These are phyloP conservation scores for Fusarium keratoplasticum DNA, from an alignment of 2,329 filamentous ascomycete species.

Conservation along the genomic window DNA sequence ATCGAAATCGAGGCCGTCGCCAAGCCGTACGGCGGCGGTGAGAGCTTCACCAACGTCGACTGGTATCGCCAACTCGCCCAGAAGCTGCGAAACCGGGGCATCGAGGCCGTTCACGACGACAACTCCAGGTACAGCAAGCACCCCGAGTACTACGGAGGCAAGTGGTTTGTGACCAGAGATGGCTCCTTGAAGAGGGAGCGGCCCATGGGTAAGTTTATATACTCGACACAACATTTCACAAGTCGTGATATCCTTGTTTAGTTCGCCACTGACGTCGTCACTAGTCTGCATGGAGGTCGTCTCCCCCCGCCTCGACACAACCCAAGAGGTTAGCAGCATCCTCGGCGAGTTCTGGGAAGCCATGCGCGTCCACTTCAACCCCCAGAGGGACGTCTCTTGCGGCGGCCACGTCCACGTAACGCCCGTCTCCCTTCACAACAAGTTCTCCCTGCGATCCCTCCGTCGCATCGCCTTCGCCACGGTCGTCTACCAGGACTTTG, in stretches of 20 bases:
- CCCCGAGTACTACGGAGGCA: constrained; percentile 55
- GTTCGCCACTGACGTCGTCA: constrained; percentile 16
- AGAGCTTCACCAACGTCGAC: constrained; percentile 53
- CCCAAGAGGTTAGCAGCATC: constrained; percentile 46
- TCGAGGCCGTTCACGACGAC: constrained; percentile 52
- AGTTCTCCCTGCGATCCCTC: constrained; percentile 51
- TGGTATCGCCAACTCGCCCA: constrained; percentile 55
- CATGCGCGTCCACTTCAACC: constrained; percentile 55
- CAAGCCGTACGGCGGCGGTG: constrained; percentile 51
- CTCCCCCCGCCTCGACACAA: constrained; percentile 53
- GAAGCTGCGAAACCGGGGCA: constrained; percentile 53
- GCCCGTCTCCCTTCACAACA: constrained; percentile 47
- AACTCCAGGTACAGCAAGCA: constrained; percentile 55
- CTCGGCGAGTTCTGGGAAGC: constrained; percentile 56
- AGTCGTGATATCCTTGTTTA: background rate
- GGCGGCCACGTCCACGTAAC: constrained; percentile 56
- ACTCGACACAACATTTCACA: background rate
- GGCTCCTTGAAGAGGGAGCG: constrained; percentile 53
- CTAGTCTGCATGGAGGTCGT: constrained; percentile 57
- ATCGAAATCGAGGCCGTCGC: constrained; percentile 54
- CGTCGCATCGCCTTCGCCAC: constrained; percentile 53
- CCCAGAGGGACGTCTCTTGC: constrained; percentile 50
- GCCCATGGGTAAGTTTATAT: constrained; percentile 48
- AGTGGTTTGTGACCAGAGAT: constrained; percentile 56
- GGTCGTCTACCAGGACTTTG: constrained; percentile 50